A percentile compares a stretch with the other conserved stretches of the same genome.
Evolutionary conservation across 108 stramenopile genomes (phyloP).

Genomic region (Skeletonema marinoi): DNA sequence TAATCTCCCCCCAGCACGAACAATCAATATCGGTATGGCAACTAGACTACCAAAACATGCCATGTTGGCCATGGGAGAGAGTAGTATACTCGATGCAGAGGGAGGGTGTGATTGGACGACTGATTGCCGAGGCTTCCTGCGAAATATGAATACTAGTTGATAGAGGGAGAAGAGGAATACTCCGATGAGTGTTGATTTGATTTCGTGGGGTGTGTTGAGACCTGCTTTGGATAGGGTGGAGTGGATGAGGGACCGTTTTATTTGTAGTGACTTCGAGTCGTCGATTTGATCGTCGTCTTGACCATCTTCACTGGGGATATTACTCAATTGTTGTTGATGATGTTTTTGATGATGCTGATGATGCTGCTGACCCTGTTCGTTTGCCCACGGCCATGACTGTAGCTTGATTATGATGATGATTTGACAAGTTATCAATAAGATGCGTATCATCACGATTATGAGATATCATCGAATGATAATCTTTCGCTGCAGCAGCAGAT

Average conservation of each 20-base stretch:
- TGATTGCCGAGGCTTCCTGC: conserved; percentile 66
- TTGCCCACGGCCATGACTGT: neutral
- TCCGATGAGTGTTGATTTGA: conserved; percentile 44
- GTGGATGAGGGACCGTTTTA: neutral
- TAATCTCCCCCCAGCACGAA: conserved; percentile 14
- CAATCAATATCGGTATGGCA: conserved; percentile 21
- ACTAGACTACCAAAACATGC: conserved; percentile 30
- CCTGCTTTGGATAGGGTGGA: neutral
- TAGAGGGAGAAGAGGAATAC: conserved; percentile 51
- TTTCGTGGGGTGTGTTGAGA: conserved; percentile 1
- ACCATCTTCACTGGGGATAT: neutral
- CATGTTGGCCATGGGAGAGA: conserved; percentile 43
- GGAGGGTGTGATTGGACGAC: conserved; percentile 50
- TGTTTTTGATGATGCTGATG: too few species aligned
- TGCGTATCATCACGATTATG: conserved; percentile 6
- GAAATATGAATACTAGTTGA: conserved; percentile 72
- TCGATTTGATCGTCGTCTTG: neutral
- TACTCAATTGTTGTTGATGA: neutral
- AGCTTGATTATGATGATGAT: too few species aligned
- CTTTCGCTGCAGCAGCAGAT: too few species aligned
- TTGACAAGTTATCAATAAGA: neutral
- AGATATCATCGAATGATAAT: neutral
- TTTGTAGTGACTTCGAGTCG: neutral
- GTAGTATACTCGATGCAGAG: conserved; percentile 5
- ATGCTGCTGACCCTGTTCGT: neutral